phyloP scores from a whole-genome alignment of 2,329 filamentous ascomycete genomes.

The Podosphaera aphanis region DNA sequence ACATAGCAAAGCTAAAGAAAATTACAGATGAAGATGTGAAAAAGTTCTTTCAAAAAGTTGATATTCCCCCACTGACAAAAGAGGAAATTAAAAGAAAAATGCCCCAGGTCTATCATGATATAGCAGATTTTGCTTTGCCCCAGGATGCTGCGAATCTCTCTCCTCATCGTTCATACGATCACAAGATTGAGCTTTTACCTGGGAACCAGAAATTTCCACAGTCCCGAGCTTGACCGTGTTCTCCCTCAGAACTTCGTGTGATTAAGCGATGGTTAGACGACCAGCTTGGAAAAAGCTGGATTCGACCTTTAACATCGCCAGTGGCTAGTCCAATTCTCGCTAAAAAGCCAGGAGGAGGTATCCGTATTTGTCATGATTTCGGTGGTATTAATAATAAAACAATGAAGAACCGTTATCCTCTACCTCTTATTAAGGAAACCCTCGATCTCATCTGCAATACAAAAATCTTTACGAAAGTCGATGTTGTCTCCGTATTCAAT shows the following conservation, averaged over 20 bases:
- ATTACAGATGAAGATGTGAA: background rate
- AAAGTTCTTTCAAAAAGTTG: background rate
- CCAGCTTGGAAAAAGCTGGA: background rate
- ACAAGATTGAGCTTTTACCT: background rate
- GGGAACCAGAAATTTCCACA: background rate
- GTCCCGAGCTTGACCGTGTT: background rate
- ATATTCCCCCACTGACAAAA: background rate
- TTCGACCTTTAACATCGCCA: background rate
- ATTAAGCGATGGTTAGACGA: constrained; percentile 1
- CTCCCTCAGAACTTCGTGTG: background rate
- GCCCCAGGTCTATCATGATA: background rate
- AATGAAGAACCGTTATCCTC: background rate
- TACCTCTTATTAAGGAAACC: background rate
- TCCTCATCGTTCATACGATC: background rate
- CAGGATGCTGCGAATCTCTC: background rate
- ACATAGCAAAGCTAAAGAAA: background rate
- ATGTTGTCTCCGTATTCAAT: background rate
- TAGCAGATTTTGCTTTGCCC: background rate
- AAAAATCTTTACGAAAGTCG: background rate
- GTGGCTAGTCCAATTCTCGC: background rate
- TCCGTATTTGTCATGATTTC: background rate
- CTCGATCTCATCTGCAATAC: background rate
- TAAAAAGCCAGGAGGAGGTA: background rate
- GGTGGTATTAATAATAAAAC: background rate
- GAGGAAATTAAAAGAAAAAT: background rate